phyloP scores from a whole-genome alignment of 2,329 filamentous ascomycete species.

The Dryadomyces sulphureus region DNA sequence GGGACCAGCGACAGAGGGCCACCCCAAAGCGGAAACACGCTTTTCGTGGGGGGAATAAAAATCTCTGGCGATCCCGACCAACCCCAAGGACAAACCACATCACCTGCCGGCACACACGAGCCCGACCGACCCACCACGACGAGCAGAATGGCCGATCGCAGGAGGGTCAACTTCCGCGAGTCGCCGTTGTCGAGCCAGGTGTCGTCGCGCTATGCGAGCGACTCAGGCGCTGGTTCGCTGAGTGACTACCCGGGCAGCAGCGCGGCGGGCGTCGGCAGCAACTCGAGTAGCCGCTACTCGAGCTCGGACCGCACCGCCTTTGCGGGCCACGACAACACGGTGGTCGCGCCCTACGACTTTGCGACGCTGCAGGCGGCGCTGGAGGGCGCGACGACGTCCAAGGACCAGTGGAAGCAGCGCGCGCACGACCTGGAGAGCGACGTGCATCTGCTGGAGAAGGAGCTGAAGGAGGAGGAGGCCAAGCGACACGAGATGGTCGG shows the following conservation, averaged over 20 bases:
- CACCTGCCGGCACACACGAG: too few relatives aligned
- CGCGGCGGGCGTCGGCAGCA: not conserved
- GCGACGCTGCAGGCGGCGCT: conserved; percentile 16
- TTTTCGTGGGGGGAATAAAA: not conserved
- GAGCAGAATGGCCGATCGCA: conserved; percentile 11
- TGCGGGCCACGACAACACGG: conserved; percentile 9
- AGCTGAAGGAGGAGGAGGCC: conserved; percentile 13
- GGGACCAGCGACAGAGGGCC: not conserved
- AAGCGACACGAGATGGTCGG: conserved; percentile 12
- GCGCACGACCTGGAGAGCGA: conserved; percentile 13
- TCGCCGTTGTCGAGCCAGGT: conserved; percentile 15
- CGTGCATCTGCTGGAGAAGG: conserved; percentile 9
- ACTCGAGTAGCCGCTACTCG: not conserved
- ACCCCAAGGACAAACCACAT: too few relatives aligned
- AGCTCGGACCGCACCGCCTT: conserved; percentile 5
- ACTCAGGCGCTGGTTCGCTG: conserved; percentile 19
- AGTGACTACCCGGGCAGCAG: conserved; percentile 16
- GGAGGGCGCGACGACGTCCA: conserved; percentile 10
- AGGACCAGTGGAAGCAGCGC: conserved; percentile 14
- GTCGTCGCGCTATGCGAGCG: conserved; percentile 17
- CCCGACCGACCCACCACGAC: not conserved
- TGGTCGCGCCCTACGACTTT: conserved; percentile 13
- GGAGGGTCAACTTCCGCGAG: conserved; percentile 19
- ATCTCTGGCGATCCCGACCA: not conserved
- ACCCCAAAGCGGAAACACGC: conserved; percentile 1